These are phyloP conservation scores for Nicotiana benthamiana DNA, from an alignment of 257 asterid genomes.

Conservation along the genomic window DNA sequence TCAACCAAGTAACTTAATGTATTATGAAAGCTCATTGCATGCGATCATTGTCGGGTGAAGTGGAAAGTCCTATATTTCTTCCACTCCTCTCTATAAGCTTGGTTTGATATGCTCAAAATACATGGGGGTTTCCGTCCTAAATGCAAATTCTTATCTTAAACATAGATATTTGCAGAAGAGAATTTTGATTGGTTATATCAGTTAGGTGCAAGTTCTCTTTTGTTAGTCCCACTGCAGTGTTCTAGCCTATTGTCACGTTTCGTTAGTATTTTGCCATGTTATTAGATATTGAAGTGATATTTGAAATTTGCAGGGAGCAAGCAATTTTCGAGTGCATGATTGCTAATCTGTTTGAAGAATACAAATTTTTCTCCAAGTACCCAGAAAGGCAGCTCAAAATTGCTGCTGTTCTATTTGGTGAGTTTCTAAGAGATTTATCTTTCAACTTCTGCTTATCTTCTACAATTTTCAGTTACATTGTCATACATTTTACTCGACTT, in stretches of 20 bases:
- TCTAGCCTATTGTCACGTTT: background rate
- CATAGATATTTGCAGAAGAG: background rate
- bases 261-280: background rate
- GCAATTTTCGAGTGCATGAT: conserved; percentile 75
- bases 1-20: background rate
- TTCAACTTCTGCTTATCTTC: background rate
- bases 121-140: background rate
- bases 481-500: background rate
- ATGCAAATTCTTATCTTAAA: background rate
- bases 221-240: background rate
- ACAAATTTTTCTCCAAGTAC: conserved; percentile 70
- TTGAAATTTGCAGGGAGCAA: conserved; percentile 61
- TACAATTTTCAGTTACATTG: background rate
- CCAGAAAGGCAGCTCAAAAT: conserved; percentile 85
- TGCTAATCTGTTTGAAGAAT: conserved; percentile 81
- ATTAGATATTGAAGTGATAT: background rate
- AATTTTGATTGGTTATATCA: background rate
- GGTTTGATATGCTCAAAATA: background rate
- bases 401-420: conserved; percentile 82
- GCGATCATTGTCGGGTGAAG: background rate
- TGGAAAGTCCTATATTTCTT: background rate
- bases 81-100: background rate
- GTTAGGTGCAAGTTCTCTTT: background rate
- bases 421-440: conserved; percentile 22
- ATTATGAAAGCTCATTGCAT: background rate